Evolutionary conservation across 306 rosid species (phyloP), one percentile per base, ranked within the genome.

Genomic region (Rubus parviflorus): DNA sequence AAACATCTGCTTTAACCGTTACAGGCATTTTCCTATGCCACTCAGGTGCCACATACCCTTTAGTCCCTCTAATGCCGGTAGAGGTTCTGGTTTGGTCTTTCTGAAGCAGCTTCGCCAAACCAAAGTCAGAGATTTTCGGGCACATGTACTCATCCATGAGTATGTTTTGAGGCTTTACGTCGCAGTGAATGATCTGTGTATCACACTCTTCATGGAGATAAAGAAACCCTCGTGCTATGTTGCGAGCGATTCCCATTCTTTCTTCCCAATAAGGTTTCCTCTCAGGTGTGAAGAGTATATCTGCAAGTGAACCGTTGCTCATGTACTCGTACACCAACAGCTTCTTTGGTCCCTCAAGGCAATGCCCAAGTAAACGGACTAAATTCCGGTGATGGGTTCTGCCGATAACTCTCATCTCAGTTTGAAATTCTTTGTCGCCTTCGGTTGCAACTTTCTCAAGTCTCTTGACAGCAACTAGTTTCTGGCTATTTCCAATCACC

Each of bases 161-260:
- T 66, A 82, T 77, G 75, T 82, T 82, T 20, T 82, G 82, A 23
- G 86, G 86, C 47, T 82, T 82, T 23, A 82, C 42, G 40, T 82
- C 86, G 23, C 82, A 82, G 13, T 82, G 82, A 41, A 82, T 82
- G 43, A 82, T 82, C 19, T 78, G 75, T 10, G 77, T 14, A 40
- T 63, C 68, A 52, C 80, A 83, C 38, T 79, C 81, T 75, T 83
- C 86, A 20, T 83, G 82, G 16, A 82, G 65, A 38, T 83, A 83
- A 0, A 83, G 74, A 47, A 79, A 30, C 15, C 86, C 83, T 19
- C 70, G 75, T 4, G 80, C 86, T 8, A 83, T 83, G 13, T 63
- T 22, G 4, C 64, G 22, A 74, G 83, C 57, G 1, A 83, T 74
- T 30, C 37, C 22, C 41, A 75, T 38, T 49, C 86, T 74, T 8